A percentile compares a stretch with the other conserved stretches of the same genome.
phyloP scores from a whole-genome alignment of 495 filamentous ascomycete species.

The Annulohypoxylon stygium region DNA sequence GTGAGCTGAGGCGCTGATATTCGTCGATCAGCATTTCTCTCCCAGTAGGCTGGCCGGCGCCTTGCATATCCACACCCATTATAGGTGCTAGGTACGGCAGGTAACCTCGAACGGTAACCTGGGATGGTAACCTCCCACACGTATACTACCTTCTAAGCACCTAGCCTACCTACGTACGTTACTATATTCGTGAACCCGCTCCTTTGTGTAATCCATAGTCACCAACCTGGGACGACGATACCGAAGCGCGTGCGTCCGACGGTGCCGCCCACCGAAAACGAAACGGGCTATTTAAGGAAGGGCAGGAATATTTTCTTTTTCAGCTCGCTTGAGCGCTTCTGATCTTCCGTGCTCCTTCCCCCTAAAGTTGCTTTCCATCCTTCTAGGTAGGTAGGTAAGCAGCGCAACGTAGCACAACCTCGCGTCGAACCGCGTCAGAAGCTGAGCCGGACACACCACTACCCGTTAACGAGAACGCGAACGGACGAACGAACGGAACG shows the following conservation, averaged over 20 bases:
- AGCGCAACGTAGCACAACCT: slow-evolving; percentile 12
- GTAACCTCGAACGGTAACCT: not conserved
- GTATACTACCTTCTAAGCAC: not conserved
- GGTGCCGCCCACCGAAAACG: too few species aligned
- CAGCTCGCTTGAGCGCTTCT: not conserved
- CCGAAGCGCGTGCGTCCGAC: too few species aligned
- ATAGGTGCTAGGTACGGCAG: not conserved
- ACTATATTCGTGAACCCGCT: too few species aligned
- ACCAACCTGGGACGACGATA: too few species aligned
- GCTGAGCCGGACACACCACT: not conserved
- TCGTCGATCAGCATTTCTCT: not conserved
- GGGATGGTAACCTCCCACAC: not conserved
- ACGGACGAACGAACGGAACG: not conserved
- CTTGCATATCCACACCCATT: too few species aligned
- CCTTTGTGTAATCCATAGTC: not conserved
- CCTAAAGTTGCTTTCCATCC: not conserved
- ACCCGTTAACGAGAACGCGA: too few species aligned
- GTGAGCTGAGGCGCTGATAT: slow-evolving; percentile 5
- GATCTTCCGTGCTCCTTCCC: not conserved
- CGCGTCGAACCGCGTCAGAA: not conserved
- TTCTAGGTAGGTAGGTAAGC: too few species aligned
- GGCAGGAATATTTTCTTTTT: not conserved
- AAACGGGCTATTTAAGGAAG: not conserved
- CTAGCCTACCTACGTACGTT: not conserved
- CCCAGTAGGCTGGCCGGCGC: too few species aligned